These are phyloP conservation scores for Botryococcus braunii DNA, from an alignment of 163 green algal genomes.

Conservation along the genomic window DNA sequence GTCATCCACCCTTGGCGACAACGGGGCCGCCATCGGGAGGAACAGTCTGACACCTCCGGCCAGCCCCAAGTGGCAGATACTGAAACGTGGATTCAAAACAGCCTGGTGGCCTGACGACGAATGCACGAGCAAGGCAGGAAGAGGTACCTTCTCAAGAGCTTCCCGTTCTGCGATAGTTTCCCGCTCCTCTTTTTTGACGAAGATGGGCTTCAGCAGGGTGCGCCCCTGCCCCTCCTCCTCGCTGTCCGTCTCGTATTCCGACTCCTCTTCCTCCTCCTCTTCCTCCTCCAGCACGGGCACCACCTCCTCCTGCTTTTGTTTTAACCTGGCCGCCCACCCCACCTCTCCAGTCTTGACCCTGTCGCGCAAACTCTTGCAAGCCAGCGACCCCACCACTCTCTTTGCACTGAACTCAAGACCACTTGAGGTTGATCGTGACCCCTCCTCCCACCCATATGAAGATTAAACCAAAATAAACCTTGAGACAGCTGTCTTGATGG, in stretches of 20 bases:
- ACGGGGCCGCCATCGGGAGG: too few relatives aligned
- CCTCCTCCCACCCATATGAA: neutral
- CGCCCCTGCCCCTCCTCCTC: conserved; percentile 44
- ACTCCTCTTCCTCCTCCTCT: conserved; percentile 38
- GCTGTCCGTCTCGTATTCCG: conserved; percentile 76
- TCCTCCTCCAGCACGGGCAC: conserved; percentile 17
- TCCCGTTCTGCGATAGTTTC: conserved; percentile 79
- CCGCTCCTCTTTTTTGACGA: conserved; percentile 61
- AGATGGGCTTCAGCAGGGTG: conserved; percentile 82
- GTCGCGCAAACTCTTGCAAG: neutral
- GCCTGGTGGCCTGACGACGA: too few relatives aligned
- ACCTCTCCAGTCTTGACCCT: neutral
- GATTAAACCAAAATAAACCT: neutral
- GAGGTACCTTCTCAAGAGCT: conserved; percentile 40
- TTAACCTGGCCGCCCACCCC: neutral
- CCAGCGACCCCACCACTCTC: neutral
- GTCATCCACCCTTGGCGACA: too few relatives aligned
- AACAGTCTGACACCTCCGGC: too few relatives aligned
- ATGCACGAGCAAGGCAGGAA: too few relatives aligned
- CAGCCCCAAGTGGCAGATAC: too few relatives aligned
- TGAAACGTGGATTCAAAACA: too few relatives aligned
- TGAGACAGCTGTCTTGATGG: too few relatives aligned
- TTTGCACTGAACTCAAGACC: neutral
- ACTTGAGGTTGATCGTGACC: neutral
- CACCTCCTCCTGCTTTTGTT: conserved; percentile 36